Conservation (phyloP, 2,329 filamentous ascomycete genomes). For the Fusarium mundagurra region DNA sequence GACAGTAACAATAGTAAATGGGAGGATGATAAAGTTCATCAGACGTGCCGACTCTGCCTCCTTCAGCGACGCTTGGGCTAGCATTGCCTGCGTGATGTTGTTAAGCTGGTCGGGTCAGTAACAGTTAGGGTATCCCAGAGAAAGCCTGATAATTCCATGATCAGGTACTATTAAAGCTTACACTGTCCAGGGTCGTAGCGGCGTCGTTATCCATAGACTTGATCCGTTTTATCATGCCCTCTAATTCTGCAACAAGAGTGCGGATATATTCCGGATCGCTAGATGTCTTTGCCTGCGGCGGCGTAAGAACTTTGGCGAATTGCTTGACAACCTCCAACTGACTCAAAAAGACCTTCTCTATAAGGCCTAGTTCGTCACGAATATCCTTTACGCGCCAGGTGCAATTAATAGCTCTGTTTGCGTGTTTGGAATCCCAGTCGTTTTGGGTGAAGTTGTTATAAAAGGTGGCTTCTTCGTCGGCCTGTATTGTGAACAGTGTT, state of each 20-base stretch:
- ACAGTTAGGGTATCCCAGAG: background rate
- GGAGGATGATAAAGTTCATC: background rate
- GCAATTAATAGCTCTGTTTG: background rate
- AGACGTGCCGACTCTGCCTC: fast-evolving
- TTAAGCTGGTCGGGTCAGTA: background rate
- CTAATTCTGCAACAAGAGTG: background rate
- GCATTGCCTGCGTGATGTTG: background rate
- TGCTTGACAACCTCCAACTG: fast-evolving
- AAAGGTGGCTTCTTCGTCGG: background rate
- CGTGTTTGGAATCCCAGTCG: background rate
- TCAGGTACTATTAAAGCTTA: background rate
- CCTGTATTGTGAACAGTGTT: background rate
- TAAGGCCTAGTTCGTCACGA: fast-evolving
- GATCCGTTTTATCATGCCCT: fast-evolving
- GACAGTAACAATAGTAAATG: background rate
- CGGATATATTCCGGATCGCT: fast-evolving
- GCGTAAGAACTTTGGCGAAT: fast-evolving
- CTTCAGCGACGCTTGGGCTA: background rate
- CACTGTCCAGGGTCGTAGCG: background rate
- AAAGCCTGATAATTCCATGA: no score
- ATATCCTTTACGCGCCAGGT: background rate
- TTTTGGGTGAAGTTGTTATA: fast-evolving
- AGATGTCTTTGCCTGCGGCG: fast-evolving
- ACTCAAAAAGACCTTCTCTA: fast-evolving
- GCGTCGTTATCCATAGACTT: background rate